Evolutionary conservation across 768 basidiomycete genomes (phyloP).

Genomic region (Hypsizygus marmoreus): DNA sequence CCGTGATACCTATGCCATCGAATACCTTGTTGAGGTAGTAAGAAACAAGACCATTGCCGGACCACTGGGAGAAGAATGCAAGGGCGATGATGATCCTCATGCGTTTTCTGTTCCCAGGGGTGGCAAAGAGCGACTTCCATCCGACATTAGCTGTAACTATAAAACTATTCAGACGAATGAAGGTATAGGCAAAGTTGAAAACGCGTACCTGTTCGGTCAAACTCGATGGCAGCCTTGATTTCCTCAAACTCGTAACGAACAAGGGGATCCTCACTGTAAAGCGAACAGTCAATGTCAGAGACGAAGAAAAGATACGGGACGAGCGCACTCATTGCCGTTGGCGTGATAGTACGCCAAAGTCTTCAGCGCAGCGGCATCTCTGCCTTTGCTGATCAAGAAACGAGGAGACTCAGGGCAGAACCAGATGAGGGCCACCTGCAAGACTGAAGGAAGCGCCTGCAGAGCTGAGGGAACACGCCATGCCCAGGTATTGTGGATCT

Average conservation of each 20-base stretch:
- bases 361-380: constrained; percentile 65
- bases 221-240: constrained; percentile 75
- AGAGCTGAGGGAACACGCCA: constrained; percentile 83
- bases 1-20: constrained; percentile 63
- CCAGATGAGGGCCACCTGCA: constrained; percentile 66
- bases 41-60: constrained; percentile 81
- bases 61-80: constrained; percentile 87
- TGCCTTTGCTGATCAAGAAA: constrained; percentile 78
- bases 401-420: constrained; percentile 84
- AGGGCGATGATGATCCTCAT: constrained; percentile 76
- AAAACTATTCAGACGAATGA: neutral
- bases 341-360: constrained; percentile 84
- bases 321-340: constrained; percentile 54
- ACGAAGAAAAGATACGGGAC: neutral
- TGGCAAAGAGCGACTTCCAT: constrained; percentile 69
- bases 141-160: constrained; percentile 58
- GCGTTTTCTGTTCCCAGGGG: constrained; percentile 72
- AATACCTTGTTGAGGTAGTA: constrained; percentile 82
- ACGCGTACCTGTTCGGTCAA: constrained; percentile 53
- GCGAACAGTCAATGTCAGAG: neutral
- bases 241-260: constrained; percentile 77
- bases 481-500: constrained; percentile 66
- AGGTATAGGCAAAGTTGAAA: neutral
- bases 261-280: constrained; percentile 56
- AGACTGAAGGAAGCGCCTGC: constrained; percentile 67